These are phyloP conservation scores for Plasmodium ovale DNA, from an alignment of 169 alveolate genomes.

Conservation along the genomic window DNA sequence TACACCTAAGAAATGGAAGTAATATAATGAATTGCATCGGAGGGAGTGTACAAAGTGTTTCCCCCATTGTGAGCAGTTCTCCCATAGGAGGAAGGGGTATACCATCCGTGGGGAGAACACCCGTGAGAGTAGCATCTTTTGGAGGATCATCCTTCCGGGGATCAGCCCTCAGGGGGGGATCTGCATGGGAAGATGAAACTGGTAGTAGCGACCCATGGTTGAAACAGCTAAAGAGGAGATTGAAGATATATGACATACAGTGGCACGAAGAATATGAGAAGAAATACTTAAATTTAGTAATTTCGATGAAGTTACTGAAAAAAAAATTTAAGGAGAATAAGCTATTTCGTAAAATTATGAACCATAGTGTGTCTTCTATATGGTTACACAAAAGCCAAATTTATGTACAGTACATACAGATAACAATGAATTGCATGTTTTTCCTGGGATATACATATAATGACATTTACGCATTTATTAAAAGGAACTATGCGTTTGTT, in stretches of 20 bases:
- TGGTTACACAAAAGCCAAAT: constrained; percentile 65
- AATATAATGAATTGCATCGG: too few species aligned
- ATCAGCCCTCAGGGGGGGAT: not conserved
- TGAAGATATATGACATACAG: constrained; percentile 67
- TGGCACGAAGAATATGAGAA: constrained; percentile 75
- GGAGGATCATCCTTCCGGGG: not conserved
- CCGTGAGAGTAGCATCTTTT: not conserved
- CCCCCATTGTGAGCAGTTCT: too few species aligned
- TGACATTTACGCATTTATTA: constrained; percentile 42
- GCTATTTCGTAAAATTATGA: constrained; percentile 40
- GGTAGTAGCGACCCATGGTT: not conserved
- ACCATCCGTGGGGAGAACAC: not conserved
- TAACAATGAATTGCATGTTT: constrained; percentile 55
- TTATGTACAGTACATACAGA: constrained; percentile 61
- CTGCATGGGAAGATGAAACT: not conserved
- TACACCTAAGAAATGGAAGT: constrained; percentile 30
- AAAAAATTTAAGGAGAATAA: constrained; percentile 39
- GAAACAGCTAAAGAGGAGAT: constrained; percentile 16
- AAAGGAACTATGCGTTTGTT: constrained; percentile 43
- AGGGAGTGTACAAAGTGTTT: too few species aligned
- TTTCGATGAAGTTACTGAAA: constrained; percentile 28
- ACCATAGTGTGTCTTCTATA: constrained; percentile 42
- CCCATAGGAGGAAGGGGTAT: too few species aligned
- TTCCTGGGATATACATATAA: constrained; percentile 36
- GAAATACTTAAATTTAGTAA: constrained; percentile 45